These are phyloP conservation scores for Taphrina populina DNA, from an alignment of 1,139 yeast species.

Conservation along the genomic window DNA sequence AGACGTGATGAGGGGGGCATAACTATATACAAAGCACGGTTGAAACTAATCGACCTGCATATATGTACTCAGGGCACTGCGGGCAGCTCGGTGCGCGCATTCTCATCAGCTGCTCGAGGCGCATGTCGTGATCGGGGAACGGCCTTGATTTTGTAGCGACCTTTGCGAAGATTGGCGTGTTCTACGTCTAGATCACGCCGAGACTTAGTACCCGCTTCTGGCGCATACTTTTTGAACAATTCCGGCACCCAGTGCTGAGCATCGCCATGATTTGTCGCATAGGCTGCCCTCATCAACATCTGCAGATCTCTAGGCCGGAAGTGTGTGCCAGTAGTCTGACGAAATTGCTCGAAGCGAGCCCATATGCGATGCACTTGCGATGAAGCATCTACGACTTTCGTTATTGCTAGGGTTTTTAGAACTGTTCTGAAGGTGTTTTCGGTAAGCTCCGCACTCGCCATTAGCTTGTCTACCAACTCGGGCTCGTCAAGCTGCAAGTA, in stretches of 20 bases:
- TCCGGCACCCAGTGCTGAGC: slow-evolving; percentile 4
- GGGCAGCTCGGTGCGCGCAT: no score
- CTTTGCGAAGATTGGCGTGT: no score
- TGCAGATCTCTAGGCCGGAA: slow-evolving; percentile 11
- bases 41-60: no score
- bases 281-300: slow-evolving; percentile 21
- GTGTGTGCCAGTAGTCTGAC: neutral
- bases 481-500: slow-evolving; percentile 16
- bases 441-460: slow-evolving; percentile 4
- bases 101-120: no score
- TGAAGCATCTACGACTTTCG: neutral
- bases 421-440: slow-evolving; percentile 18
- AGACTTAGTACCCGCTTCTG: no score
- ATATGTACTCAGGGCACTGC: no score
- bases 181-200: no score
- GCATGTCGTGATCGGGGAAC: no score
- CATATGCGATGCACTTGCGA: neutral
- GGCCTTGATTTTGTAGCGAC: no score
- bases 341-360: neutral
- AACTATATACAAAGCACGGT: no score
- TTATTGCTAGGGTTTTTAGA: slow-evolving; percentile 5
- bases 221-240: no score
- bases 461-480: slow-evolving; percentile 10
- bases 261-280: neutral
- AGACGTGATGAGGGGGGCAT: no score